A percentile compares a stretch with the other conserved stretches of the same genome.
Evolutionary conservation across 1,284 basidiomycete genomes (phyloP).

Genomic region (Moniliophthora roreri): DNA sequence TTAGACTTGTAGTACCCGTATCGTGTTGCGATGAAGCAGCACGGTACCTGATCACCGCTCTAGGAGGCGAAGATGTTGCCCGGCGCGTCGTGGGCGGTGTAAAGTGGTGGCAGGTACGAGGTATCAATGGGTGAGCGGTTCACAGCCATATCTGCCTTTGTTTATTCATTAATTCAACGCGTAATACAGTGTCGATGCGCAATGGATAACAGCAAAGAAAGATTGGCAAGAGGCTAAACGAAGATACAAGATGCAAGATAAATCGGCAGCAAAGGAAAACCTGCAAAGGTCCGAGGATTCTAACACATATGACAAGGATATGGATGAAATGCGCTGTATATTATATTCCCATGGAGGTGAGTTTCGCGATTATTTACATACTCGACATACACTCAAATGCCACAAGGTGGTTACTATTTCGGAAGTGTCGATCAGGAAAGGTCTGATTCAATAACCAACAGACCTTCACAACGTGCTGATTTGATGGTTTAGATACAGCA

Average conservation of each 20-base stretch:
- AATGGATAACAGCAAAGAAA: slow-evolving; percentile 86
- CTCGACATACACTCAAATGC: slow-evolving; percentile 4
- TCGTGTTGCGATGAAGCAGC: slow-evolving; percentile 82
- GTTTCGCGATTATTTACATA: slow-evolving; percentile 10
- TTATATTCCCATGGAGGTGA: slow-evolving; percentile 81
- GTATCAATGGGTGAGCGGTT: slow-evolving; percentile 60
- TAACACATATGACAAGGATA: slow-evolving; percentile 58
- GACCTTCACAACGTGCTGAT: neutral
- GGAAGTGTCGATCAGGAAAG: slow-evolving; percentile 80
- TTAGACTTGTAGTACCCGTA: slow-evolving; percentile 75
- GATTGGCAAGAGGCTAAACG: slow-evolving; percentile 67
- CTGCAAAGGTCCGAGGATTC: slow-evolving; percentile 29
- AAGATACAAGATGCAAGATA: slow-evolving; percentile 47
- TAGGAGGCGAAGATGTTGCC: slow-evolving; percentile 82
- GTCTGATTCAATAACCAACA: slow-evolving; percentile 28
- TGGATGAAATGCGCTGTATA: slow-evolving; percentile 87
- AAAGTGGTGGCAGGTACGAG: slow-evolving; percentile 96
- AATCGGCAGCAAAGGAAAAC: slow-evolving; percentile 25
- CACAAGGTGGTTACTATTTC: slow-evolving; percentile 76
- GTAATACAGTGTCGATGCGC: slow-evolving; percentile 68
- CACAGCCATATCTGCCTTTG: neutral
- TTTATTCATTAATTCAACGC: neutral
- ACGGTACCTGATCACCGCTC: slow-evolving; percentile 68
- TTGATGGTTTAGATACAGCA: slow-evolving; percentile 57
- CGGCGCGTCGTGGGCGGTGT: slow-evolving; percentile 82